Evolutionary conservation across 164 flowering plant species (phyloP), one percentile per base, ranked within the genome.

Genomic region (Buxus sempervirens): DNA sequence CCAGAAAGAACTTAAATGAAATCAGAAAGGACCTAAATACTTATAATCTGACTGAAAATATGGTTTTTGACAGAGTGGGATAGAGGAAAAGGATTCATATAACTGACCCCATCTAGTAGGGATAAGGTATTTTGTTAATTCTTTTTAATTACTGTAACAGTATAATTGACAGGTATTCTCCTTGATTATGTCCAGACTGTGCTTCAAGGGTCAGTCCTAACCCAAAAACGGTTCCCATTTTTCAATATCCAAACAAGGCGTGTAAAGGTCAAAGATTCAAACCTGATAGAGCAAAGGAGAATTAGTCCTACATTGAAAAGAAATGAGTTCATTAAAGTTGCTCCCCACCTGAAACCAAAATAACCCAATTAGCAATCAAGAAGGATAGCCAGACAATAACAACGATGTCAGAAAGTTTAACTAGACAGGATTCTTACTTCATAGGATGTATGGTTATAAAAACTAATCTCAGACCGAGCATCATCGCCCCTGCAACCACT

Each of bases 221-320:
- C 18, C 57, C 19, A 18, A 19, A 49, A 48, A 64, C 7, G 19
- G 15, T 54, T n/a, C 60, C 51, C 54, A 66, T 62, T 70, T 62
- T 70, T 28, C 48, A 64, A 42, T 41, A 4, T 48, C 41, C 27
- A 19, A 23, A 58, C 13, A 9, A 48, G 60, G 41, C 18, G 55
- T 18, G 8, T 7, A 14, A 3, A 20, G 15, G 41, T 62, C 64
- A 62, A 27, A 62, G n/a, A 27, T 28, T 22, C 74, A 62, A 55
- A 96, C 98, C 99, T 92, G 82, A 96, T 96, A 68, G 97, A 96
- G 80, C 91, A 92, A 51, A 92, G 93, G 58, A 96, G 98, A 76
- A 96, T 93, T 59, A 93, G 91, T 14, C 90, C 98, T 66, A 96
- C 97, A 76, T 96, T 92, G 71, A 92, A 93, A 62, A 93, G 93